Evolutionary conservation across 2,329 filamentous ascomycete species (phyloP).

Genomic region (Fusarium sp.): DNA sequence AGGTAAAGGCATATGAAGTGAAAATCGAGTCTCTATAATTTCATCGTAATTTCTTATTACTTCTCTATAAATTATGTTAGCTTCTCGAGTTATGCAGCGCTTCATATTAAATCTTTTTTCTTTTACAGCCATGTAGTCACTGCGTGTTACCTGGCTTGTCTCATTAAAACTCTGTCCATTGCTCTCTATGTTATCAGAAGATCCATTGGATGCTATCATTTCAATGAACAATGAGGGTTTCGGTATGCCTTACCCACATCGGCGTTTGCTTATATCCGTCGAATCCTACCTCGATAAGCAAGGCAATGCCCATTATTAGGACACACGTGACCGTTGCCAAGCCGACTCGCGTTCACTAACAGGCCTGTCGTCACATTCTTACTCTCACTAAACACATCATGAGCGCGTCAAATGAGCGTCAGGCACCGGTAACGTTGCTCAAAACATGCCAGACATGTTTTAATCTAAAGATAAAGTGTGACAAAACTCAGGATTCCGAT

Average conservation of each 20-base stretch:
- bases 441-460: slow-evolving; percentile 51
- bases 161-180: accelerated
- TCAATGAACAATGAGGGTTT: no score
- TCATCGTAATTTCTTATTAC: no score
- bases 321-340: neutral
- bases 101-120: no score
- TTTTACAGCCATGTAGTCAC: no score
- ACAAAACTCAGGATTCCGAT: slow-evolving; percentile 46
- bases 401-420: neutral
- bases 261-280: neutral
- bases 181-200: no score
- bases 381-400: slow-evolving; percentile 3
- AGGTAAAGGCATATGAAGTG: no score
- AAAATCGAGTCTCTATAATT: no score
- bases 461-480: slow-evolving; percentile 47
- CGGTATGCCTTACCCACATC: no score
- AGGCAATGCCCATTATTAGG: neutral
- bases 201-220: no score
- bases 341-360: neutral
- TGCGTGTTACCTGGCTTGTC: no score
- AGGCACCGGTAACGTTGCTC: neutral
- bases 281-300: neutral
- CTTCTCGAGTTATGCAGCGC: no score
- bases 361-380: neutral
- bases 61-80: no score